Base-by-base conservation (phyloP, 1,139 yeast species). In the Kodamaea fungicola region DNA sequence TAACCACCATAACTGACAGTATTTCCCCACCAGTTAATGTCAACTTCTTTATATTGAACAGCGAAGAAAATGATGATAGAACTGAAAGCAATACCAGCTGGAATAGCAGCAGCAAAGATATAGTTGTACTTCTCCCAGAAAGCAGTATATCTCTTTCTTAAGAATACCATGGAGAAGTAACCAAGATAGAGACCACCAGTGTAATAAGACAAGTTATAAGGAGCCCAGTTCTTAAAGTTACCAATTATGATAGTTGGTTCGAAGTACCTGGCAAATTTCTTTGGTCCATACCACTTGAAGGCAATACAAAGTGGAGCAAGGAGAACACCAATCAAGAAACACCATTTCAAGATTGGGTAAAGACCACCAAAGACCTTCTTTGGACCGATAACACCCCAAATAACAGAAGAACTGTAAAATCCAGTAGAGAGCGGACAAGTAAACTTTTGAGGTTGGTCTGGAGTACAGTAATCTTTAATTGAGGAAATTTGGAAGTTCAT, bases 301-400 rank as follows among this genome's bases (percentile, higher is more conserved):
- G 53, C 50, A 16, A 52, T 48, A 41, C 59, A 54, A 3, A 66
- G 60, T 16, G 59, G 34, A 1, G 59, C 67, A 23, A 59, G 42
- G 16, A 62, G 34, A 6, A 49, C 55, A 0, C 70, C 70, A 26
- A 64, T 41, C 13, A 63, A 45, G 42, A 64, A 62, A 41, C 67
- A 62, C 57, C 61, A 64, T 36, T 60, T 59, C 33, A 64, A 49
- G 6, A 61, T 44, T 1, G 69, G 69, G 40, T 62, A 62, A 9
- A 62, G 41, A 1, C 64, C 64, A 22, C 57, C 42, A 42, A 63
- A 63, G 1, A 61, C 64, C 40, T 55, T 61, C 23, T 57, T 54
- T 0, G 67, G 67, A 2, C 71, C 70, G 41, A 64, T 61, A 27
- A 59, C 65, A 13, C 71, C 70, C 54, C 62, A 64, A 40, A 61